These are phyloP conservation scores for Adenanthera pavonina DNA, from an alignment of 306 rosid species.

Conservation along the genomic window DNA sequence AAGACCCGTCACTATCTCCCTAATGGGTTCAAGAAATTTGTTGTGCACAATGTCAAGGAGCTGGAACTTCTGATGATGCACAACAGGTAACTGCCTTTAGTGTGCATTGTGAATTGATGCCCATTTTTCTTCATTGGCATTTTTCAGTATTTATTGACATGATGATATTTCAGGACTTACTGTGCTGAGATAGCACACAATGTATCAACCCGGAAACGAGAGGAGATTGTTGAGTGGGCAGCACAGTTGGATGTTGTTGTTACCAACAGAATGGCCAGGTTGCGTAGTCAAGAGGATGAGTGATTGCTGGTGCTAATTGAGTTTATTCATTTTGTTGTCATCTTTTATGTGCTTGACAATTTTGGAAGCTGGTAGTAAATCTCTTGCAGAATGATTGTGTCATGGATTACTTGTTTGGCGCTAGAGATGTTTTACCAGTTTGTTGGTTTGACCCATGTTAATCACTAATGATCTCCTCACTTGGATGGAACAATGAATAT, in stretches of 20 bases:
- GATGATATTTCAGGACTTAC: constrained; percentile 55
- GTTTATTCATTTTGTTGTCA: constrained; percentile 17
- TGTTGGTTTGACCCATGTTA: neutral
- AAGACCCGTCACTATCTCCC: constrained; percentile 79
- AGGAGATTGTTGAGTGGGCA: constrained; percentile 79
- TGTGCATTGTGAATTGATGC: neutral
- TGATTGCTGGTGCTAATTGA: constrained; percentile 37
- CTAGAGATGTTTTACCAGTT: neutral
- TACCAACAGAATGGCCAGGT: constrained; percentile 74
- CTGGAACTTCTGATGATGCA: constrained; percentile 83
- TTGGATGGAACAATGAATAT: neutral
- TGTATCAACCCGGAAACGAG: constrained; percentile 63
- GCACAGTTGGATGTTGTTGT: constrained; percentile 82
- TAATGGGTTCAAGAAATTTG: constrained; percentile 68
- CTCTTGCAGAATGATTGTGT: constrained; percentile 7
- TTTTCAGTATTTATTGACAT: neutral
- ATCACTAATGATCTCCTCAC: neutral
- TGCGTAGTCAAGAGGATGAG: constrained; percentile 84
- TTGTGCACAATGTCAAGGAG: constrained; percentile 65
- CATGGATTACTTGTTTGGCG: constrained; percentile 24
- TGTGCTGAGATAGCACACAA: constrained; percentile 83
- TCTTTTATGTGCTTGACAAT: constrained; percentile 29
- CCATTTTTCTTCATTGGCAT: neutral
- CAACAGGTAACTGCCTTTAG: constrained; percentile 55
- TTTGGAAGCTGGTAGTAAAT: constrained; percentile 17